phyloP scores from a whole-genome alignment of 2,329 filamentous ascomycete species.

The Triangularia verruculosa region DNA sequence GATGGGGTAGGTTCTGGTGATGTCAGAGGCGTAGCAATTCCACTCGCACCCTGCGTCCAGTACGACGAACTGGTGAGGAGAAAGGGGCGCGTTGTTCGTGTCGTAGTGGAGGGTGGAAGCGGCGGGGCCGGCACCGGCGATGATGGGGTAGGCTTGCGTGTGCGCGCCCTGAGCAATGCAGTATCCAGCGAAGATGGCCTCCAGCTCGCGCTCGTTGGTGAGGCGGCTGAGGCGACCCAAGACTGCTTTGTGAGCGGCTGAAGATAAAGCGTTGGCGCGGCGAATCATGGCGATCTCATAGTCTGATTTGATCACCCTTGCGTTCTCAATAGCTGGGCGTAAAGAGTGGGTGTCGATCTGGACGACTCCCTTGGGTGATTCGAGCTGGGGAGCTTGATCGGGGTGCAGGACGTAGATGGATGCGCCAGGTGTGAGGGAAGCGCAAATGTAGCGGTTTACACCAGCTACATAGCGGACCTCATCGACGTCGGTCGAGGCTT shows the following conservation, averaged over 20 bases:
- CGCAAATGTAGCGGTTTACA: slow-evolving; percentile 49
- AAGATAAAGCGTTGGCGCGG: slow-evolving; percentile 74
- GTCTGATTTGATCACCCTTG: slow-evolving; percentile 78
- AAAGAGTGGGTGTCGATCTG: slow-evolving; percentile 53
- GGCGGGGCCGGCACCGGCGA: slow-evolving; percentile 79
- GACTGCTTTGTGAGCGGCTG: slow-evolving; percentile 71
- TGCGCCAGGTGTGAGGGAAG: slow-evolving; percentile 41
- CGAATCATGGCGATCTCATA: slow-evolving; percentile 82
- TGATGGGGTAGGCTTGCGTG: slow-evolving; percentile 81
- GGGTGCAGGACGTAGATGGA: slow-evolving; percentile 45
- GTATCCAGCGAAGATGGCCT: slow-evolving; percentile 70
- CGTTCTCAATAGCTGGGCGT: slow-evolving; percentile 70
- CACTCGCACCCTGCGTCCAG: slow-evolving; percentile 88
- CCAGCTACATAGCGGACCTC: slow-evolving; percentile 58
- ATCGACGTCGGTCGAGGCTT: slow-evolving; percentile 65
- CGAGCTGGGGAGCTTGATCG: slow-evolving; percentile 29
- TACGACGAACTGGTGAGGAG: slow-evolving; percentile 69
- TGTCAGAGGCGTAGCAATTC: slow-evolving; percentile 80
- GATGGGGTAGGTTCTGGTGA: slow-evolving; percentile 84
- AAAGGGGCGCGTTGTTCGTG: slow-evolving; percentile 71
- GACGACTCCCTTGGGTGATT: slow-evolving; percentile 30
- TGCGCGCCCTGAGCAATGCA: slow-evolving; percentile 73
- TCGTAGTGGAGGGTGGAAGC: slow-evolving; percentile 85
- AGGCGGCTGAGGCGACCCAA: slow-evolving; percentile 61
- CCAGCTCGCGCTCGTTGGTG: slow-evolving; percentile 76